Conservation (phyloP, 768 basidiomycete species). For the Psilocybe cubensis region DNA sequence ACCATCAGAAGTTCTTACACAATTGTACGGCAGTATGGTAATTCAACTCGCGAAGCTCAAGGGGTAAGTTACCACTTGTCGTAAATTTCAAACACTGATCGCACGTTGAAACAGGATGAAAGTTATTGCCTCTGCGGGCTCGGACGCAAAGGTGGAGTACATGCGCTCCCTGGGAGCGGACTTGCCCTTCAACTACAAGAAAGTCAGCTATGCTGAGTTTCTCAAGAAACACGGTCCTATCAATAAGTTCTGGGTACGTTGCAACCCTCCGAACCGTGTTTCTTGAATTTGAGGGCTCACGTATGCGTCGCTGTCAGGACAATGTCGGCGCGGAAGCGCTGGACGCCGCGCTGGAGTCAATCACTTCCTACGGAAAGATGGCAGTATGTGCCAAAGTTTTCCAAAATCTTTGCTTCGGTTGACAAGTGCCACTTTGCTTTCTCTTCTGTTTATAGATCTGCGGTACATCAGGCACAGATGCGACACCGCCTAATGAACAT, state of each 20-base stretch:
- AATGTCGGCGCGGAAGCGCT: slow-evolving; percentile 65
- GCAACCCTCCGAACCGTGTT: not conserved
- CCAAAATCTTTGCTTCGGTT: slow-evolving; percentile 5
- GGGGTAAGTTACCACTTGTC: slow-evolving; percentile 22
- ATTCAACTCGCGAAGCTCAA: slow-evolving; percentile 54
- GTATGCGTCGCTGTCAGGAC: slow-evolving; percentile 47
- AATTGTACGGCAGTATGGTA: slow-evolving; percentile 49
- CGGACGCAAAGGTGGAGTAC: slow-evolving; percentile 70
- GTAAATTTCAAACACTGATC: not conserved
- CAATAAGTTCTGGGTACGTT: slow-evolving; percentile 35
- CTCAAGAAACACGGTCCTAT: slow-evolving; percentile 57
- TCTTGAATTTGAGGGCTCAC: no score
- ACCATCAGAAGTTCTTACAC: no score
- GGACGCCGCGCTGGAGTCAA: slow-evolving; percentile 52
- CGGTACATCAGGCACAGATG: not conserved
- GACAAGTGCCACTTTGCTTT: not conserved
- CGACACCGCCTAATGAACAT: not conserved
- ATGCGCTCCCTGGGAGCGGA: slow-evolving; percentile 64
- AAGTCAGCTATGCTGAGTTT: slow-evolving; percentile 47
- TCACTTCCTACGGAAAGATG: slow-evolving; percentile 22
- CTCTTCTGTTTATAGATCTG: not conserved
- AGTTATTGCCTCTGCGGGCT: slow-evolving; percentile 74
- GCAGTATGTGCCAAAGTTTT: slow-evolving; percentile 44
- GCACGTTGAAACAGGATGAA: slow-evolving; percentile 37
- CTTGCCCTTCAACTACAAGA: slow-evolving; percentile 77